A percentile compares a stretch with the other conserved stretches of the same genome.
These are phyloP conservation scores for Eragrostis curvula DNA, from an alignment of 176 grass and related monocot genomes.

Conservation along the genomic window DNA sequence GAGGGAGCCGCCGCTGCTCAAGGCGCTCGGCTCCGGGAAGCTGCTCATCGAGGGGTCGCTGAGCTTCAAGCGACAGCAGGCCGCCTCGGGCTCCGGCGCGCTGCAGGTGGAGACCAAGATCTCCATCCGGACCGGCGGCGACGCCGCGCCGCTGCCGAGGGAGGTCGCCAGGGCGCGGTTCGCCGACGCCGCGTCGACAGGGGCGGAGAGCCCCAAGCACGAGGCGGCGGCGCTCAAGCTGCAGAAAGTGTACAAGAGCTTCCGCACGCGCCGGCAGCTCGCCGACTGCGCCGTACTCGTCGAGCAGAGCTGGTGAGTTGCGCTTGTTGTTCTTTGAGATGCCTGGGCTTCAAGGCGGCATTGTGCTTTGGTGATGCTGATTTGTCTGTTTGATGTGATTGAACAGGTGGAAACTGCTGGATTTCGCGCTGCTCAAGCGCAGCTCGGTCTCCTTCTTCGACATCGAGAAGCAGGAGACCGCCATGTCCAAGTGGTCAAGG, in stretches of 20 bases:
- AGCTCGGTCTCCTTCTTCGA: conserved; percentile 92
- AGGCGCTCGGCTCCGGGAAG: conserved; percentile 68
- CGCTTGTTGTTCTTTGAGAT: not conserved
- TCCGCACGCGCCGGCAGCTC: conserved; percentile 88
- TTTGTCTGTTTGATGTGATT: not conserved
- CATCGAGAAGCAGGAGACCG: conserved; percentile 78
- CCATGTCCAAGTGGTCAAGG: conserved; percentile 76
- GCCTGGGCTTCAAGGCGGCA: not conserved
- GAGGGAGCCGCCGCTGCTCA: conserved; percentile 50
- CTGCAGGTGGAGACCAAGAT: conserved; percentile 71
- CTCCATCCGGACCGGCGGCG: conserved; percentile 53
- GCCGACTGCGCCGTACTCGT: conserved; percentile 83
- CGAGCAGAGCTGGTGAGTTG: conserved; percentile 72
- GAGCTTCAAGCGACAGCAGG: conserved; percentile 70
- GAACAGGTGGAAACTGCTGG: conserved; percentile 70
- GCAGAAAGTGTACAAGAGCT: conserved; percentile 98
- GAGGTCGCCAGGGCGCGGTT: conserved; percentile 47
- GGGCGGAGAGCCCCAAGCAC: conserved; percentile 63
- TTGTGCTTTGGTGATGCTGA: not conserved
- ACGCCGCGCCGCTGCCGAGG: not conserved
- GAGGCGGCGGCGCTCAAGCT: conserved; percentile 74
- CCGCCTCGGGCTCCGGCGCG: conserved; percentile 1
- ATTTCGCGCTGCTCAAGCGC: conserved; percentile 74
- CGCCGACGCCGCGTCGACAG: conserved; percentile 9
- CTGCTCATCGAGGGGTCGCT: conserved; percentile 70